Evolutionary conservation across 768 basidiomycete genomes (phyloP).

Genomic region (Russula brevipes): DNA sequence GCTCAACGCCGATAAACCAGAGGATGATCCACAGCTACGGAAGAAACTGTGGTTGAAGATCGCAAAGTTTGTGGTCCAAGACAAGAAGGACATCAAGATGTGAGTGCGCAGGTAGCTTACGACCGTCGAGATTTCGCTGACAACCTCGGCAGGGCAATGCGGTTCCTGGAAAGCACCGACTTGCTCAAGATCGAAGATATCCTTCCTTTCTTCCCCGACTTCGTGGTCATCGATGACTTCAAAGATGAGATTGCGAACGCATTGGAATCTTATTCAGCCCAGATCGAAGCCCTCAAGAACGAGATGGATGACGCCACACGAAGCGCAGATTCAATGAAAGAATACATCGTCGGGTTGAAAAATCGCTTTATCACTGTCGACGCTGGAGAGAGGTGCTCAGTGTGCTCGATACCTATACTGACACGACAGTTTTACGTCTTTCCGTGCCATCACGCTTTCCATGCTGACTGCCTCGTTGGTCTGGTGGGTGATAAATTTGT

Average conservation of each 20-base stretch:
- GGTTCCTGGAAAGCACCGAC: slow-evolving; percentile 90
- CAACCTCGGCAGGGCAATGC: slow-evolving; percentile 76
- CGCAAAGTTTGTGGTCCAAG: slow-evolving; percentile 96
- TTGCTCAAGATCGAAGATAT: slow-evolving; percentile 98
- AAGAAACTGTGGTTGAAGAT: slow-evolving; percentile 99
- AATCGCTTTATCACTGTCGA: slow-evolving; percentile 92
- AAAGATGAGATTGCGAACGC: slow-evolving; percentile 98
- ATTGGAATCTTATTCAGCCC: slow-evolving; percentile 86
- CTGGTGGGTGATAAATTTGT: slow-evolving; percentile 53
- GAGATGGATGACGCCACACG: slow-evolving; percentile 97
- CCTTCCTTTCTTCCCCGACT: slow-evolving; percentile 98
- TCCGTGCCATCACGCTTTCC: slow-evolving; percentile 96
- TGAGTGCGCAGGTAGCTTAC: slow-evolving; percentile 41
- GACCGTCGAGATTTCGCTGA: slow-evolving; percentile 4
- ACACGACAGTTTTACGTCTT: slow-evolving; percentile 97
- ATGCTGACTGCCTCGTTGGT: slow-evolving; percentile 93
- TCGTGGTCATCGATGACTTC: slow-evolving; percentile 98
- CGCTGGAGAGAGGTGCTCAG: slow-evolving; percentile 77
- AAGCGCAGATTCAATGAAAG: slow-evolving; percentile 89
- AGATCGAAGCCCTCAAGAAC: slow-evolving; percentile 81
- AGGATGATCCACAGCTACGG: slow-evolving; percentile 77
- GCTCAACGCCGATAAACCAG: slow-evolving; percentile 91
- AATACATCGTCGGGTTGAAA: slow-evolving; percentile 79
- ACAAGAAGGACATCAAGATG: slow-evolving; percentile 98
- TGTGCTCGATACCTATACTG: slow-evolving; percentile 69